A percentile compares a stretch with the other conserved stretches of the same genome.
These are phyloP conservation scores for Tulasnella sp. DNA, from an alignment of 768 basidiomycete species.

Conservation along the genomic window DNA sequence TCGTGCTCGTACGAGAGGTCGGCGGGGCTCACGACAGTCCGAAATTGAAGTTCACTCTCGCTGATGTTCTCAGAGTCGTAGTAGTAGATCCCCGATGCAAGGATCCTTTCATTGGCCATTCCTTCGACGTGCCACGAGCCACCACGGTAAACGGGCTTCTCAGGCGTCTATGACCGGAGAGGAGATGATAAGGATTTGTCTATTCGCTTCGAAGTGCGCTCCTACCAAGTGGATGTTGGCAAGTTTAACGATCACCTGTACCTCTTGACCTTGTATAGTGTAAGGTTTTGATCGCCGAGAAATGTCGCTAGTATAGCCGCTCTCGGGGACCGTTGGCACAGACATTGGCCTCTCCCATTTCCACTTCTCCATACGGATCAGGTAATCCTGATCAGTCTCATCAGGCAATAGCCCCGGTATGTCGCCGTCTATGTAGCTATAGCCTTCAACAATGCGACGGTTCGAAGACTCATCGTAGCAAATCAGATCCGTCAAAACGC, in stretches of 20 bases:
- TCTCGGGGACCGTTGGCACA: constrained; percentile 7
- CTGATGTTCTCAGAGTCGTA: constrained; percentile 37
- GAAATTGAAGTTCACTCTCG: constrained; percentile 36
- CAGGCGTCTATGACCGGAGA: constrained; percentile 35
- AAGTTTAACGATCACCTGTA: constrained; percentile 38
- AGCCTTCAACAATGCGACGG: background rate
- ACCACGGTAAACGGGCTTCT: constrained; percentile 46
- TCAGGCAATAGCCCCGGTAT: background rate
- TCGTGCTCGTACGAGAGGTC: constrained; percentile 29
- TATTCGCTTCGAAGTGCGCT: background rate
- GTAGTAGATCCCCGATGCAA: constrained; percentile 32
- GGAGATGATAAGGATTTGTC: background rate
- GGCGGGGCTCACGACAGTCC: constrained; percentile 31
- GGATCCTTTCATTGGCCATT: constrained; percentile 37
- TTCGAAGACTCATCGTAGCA: background rate
- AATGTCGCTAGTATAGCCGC: background rate
- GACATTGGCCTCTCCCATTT: background rate
- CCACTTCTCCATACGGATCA: background rate
- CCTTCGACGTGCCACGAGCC: constrained; percentile 44
- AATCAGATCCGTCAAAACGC: constrained; percentile 15
- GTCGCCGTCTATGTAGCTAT: background rate
- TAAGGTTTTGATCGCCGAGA: background rate
- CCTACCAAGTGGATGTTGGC: constrained; percentile 35
- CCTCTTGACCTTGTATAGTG: background rate
- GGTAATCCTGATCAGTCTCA: background rate